Percentiles rank a stretch among this genome's conserved stretches.
Evolutionary conservation across 177 flowering plant species (phyloP).

Genomic region (Vitis hybrid): DNA sequence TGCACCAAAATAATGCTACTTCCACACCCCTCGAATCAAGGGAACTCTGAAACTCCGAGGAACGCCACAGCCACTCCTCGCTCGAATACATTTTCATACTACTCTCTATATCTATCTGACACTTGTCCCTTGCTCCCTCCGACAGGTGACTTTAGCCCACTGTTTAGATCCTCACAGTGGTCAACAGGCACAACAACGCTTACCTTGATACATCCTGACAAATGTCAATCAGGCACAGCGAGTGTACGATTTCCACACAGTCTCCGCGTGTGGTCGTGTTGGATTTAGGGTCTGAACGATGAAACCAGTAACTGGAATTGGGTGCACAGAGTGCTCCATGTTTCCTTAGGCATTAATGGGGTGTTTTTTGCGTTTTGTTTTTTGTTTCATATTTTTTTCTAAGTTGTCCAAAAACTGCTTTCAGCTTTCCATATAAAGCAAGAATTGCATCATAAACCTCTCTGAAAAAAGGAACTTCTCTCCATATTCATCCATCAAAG

Average conservation of each 20-base stretch:
- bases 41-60: constrained; percentile 5
- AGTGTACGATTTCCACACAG: neutral
- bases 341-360: neutral
- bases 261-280: too few species aligned
- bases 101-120: neutral
- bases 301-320: constrained; percentile 12
- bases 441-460: neutral
- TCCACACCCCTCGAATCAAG: constrained; percentile 7
- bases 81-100: neutral
- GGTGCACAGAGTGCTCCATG: neutral
- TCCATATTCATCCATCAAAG: neutral
- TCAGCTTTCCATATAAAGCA: constrained; percentile 21
- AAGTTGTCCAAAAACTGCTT: neutral
- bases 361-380: too few species aligned
- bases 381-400: too few species aligned
- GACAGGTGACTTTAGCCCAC: neutral
- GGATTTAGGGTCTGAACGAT: neutral
- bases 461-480: neutral
- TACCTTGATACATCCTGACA: constrained; percentile 4
- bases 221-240: neutral
- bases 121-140: neutral
- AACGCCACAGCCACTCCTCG: neutral
- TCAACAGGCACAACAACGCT: neutral
- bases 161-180: neutral
- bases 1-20: too few species aligned